phyloP scores from a whole-genome alignment of 176 grass and related monocot species.

The Otatea glauca region DNA sequence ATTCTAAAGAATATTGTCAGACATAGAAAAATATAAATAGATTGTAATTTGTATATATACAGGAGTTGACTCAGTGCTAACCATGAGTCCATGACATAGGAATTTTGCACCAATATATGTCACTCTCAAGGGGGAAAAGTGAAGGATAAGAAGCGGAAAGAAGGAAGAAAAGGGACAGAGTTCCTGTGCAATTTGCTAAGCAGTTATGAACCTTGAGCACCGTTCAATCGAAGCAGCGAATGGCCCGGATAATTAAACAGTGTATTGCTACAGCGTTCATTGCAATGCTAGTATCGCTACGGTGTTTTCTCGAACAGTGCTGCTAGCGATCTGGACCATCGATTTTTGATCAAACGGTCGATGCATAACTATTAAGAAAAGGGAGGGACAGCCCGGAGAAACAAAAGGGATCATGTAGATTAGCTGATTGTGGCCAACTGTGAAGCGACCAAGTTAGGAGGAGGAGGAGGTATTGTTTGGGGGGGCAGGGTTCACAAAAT shows the following conservation, averaged over 20 bases:
- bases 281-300: too few species aligned
- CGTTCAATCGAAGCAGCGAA: too few species aligned
- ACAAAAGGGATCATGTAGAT: not conserved
- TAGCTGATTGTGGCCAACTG: not conserved
- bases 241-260: too few species aligned
- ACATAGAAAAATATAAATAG: not conserved
- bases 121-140: not conserved
- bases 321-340: too few species aligned
- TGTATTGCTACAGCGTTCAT: too few species aligned
- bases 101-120: not conserved
- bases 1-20: not conserved
- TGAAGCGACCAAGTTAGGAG: not conserved
- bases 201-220: too few species aligned
- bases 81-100: not conserved
- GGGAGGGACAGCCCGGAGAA: not conserved
- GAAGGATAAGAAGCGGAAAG: not conserved
- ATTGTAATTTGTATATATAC: not conserved
- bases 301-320: too few species aligned
- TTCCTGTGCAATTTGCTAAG: too few species aligned
- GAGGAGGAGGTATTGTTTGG: not conserved
- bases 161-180: not conserved
- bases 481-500: too few species aligned
- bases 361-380: not conserved
- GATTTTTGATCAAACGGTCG: too few species aligned
- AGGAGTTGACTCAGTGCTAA: not conserved